phyloP scores from a whole-genome alignment of 2,329 filamentous ascomycete species.

The Fusarium concolor region DNA sequence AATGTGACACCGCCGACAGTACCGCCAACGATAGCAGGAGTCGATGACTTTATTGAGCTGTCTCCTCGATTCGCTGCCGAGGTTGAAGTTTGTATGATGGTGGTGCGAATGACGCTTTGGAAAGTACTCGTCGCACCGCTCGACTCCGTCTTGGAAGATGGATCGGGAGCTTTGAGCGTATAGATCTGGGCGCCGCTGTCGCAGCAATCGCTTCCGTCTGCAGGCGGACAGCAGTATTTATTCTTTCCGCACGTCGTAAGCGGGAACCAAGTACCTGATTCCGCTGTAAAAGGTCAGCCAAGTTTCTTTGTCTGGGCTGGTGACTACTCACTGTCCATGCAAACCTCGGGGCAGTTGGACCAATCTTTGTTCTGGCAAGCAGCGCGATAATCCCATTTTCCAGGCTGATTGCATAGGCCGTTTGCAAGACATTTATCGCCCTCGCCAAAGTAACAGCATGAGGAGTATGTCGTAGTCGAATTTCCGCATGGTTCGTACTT shows the following conservation, averaged over 20 bases:
- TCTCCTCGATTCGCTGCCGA: neutral
- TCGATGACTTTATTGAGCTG: neutral
- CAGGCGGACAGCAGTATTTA: conserved; percentile 39
- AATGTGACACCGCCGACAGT: conserved; percentile 33
- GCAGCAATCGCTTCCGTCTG: conserved; percentile 28
- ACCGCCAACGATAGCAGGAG: conserved; percentile 34
- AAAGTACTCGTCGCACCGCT: conserved; percentile 1
- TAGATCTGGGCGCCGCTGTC: conserved; percentile 30
- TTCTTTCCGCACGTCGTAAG: conserved; percentile 32
- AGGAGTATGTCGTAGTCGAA: conserved; percentile 28
- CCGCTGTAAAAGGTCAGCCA: conserved; percentile 3
- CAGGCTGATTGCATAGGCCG: conserved; percentile 32
- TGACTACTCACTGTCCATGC: conserved; percentile 32
- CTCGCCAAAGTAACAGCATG: conserved; percentile 42
- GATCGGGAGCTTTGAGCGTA: conserved; percentile 23
- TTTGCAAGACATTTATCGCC: conserved; percentile 39
- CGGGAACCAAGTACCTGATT: conserved; percentile 25
- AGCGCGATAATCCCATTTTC: conserved; percentile 34
- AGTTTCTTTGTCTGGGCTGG: rapidly evolving
- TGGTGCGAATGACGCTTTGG: neutral
- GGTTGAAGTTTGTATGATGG: neutral
- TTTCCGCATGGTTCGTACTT: conserved; percentile 38
- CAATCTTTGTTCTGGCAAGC: conserved; percentile 41
- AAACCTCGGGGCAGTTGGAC: conserved; percentile 36
- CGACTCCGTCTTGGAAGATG: neutral